Evolutionary conservation across 768 basidiomycete genomes (phyloP).

Genomic region (Termitomyces sp.): DNA sequence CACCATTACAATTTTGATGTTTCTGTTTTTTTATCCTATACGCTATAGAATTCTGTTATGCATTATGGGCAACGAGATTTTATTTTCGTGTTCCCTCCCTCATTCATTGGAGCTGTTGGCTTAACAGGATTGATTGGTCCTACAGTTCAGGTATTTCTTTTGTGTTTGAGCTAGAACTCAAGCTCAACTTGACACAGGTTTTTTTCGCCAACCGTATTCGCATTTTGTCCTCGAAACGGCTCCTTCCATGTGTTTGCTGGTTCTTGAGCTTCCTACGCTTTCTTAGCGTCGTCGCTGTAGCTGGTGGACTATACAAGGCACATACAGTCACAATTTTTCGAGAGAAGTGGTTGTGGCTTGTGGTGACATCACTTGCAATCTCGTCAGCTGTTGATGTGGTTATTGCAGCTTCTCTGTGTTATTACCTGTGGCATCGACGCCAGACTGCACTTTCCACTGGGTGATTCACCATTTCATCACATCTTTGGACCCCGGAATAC

Average conservation of each 20-base stretch:
- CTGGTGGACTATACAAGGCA: neutral
- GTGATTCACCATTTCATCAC: neutral
- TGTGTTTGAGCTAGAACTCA: neutral
- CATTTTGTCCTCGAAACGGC: neutral
- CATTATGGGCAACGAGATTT: slow-evolving; percentile 5
- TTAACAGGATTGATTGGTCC: slow-evolving; percentile 7
- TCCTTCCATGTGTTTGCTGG: slow-evolving; percentile 10
- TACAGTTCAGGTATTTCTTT: slow-evolving; percentile 2
- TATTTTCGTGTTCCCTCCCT: neutral
- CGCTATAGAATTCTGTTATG: neutral
- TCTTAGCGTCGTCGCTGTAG: slow-evolving; percentile 1
- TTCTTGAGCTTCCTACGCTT: slow-evolving; percentile 5
- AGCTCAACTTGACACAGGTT: neutral
- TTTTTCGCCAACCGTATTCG: slow-evolving; percentile 14
- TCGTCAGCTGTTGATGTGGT: slow-evolving; percentile 9
- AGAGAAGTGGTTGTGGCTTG: slow-evolving; percentile 3
- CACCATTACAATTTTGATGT: neutral
- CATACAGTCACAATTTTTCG: neutral
- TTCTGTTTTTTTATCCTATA: neutral
- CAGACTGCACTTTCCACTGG: neutral
- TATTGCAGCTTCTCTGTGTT: slow-evolving; percentile 8
- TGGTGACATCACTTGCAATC: neutral
- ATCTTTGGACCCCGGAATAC: neutral
- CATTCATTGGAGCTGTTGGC: neutral
- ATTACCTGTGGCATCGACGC: slow-evolving; percentile 3